Evolutionary conservation across 2,329 filamentous ascomycete genomes (phyloP), one percentile per base, ranked within the genome.

Genomic region (Fusarium vanettenii): DNA sequence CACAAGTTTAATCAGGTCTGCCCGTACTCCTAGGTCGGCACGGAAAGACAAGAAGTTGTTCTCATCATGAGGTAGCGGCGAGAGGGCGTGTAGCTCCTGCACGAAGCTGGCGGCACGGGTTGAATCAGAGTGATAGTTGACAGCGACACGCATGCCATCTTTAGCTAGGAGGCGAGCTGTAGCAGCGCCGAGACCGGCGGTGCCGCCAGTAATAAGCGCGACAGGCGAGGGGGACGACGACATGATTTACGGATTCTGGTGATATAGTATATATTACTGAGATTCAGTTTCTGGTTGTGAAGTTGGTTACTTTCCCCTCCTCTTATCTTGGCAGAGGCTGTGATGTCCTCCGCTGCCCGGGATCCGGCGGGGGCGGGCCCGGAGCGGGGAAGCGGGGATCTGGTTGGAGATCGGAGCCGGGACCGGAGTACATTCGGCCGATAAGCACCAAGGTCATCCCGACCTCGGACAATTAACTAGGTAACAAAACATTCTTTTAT

Each of bases 111-210:
- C 84, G 7, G 93, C 94, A 2, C 90, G 87, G 20, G 88, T 86
- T 39, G 85, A 81, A 80, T 89, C 91, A 71, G 87, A 89, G 82
- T 88, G 86, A 82, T 95, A 96, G 84, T 95, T 96, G 80, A 97
- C 89, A 10, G 91, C 90, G 11, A 96, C 85, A 67, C 93, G 92
- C 79, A 89, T 90, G 56, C 93, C 92, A 76, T 92, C 87, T 25
- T 87, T 84, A 10, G 93, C 93, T 76, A 95, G 94, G 35, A 91
- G 89, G 65, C 89, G 88, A 43, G 88, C 89, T 4, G 94, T 87
- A 5, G 92, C 86, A 50, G 92, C 93, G 39, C 94, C 94, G 35
- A 96, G 88, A 4, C 94, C 94, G 74, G 93, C 86, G 50, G 83
- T 87, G 31, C 86, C 85, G n/a, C 86, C 87, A 0, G 87, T 89